Evolutionary conservation across 176 grass and related monocot species (phyloP).

Genomic region (Urochloa ruziziensis): DNA sequence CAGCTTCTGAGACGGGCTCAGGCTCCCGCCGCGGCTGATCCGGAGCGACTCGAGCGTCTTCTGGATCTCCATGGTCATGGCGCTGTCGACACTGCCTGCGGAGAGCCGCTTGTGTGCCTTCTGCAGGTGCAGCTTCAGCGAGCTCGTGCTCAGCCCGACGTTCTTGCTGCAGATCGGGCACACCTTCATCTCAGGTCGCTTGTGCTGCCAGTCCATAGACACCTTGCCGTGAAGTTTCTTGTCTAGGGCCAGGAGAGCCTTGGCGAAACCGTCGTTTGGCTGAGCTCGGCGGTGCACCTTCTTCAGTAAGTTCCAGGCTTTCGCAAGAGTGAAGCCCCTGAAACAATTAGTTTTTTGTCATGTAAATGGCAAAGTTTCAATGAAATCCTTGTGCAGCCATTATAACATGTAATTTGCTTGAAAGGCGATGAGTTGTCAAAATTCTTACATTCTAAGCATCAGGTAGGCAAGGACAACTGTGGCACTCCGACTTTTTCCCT

Average conservation of each 20-base stretch:
- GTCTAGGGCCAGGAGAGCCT: conserved; percentile 70
- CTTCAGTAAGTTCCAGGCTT: conserved; percentile 83
- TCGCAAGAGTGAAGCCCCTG: conserved; percentile 68
- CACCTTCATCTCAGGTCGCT: conserved; percentile 85
- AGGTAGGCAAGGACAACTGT: conserved; percentile 81
- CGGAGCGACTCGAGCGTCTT: conserved; percentile 57
- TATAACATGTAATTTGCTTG: background rate
- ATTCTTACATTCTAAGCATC: conserved; percentile 85
- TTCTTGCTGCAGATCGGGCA: conserved; percentile 86
- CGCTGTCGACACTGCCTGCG: conserved; percentile 80
- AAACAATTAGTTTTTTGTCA: background rate
- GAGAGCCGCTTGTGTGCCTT: conserved; percentile 77
- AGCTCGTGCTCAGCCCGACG: conserved; percentile 90
- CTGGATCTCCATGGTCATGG: conserved; percentile 80
- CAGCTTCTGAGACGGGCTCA: conserved; percentile 69
- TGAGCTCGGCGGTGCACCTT: conserved; percentile 80
- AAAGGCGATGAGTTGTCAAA: background rate
- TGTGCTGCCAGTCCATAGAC: conserved; percentile 95
- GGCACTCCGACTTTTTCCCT: conserved; percentile 93
- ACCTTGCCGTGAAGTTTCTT: conserved; percentile 71
- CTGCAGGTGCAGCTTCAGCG: conserved; percentile 89
- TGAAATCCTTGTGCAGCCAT: background rate
- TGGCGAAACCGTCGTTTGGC: conserved; percentile 85
- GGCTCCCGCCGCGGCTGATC: conserved; percentile 61
- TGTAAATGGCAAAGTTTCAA: background rate